Conservation (phyloP, 2,329 filamentous ascomycete genomes). For the Aspergillus fischeri region DNA sequence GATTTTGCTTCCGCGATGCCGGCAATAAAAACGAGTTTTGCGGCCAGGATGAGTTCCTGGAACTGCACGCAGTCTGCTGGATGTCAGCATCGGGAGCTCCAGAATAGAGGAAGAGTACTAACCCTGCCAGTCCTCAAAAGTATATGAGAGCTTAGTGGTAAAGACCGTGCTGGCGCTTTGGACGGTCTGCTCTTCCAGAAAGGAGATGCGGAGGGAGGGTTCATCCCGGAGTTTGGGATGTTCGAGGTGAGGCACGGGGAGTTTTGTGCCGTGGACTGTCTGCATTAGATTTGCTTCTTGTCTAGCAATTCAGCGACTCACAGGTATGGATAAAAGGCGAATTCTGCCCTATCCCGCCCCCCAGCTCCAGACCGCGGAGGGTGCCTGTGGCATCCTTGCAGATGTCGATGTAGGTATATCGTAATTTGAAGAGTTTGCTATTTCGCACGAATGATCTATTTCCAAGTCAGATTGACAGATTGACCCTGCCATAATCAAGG, state of each 20-base stretch:
- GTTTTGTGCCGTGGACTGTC: conserved; percentile 33
- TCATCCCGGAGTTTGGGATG: conserved; percentile 35
- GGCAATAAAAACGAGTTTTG: conserved; percentile 37
- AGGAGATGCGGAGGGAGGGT: conserved; percentile 36
- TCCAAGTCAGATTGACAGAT: not conserved
- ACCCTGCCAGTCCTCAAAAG: conserved; percentile 42
- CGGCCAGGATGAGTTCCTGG: conserved; percentile 37
- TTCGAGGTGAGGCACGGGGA: conserved; percentile 41
- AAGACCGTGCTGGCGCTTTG: conserved; percentile 37
- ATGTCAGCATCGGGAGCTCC: conserved; percentile 3
- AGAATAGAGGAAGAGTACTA: not conserved
- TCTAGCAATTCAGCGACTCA: conserved; percentile 16
- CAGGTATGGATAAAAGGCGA: conserved; percentile 36
- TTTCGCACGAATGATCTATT: conserved; percentile 37
- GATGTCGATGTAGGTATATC: conserved; percentile 37
- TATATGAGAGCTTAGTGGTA: conserved; percentile 39
- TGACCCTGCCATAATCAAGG: not conserved
- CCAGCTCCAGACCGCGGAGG: conserved; percentile 35
- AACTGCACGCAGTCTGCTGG: conserved; percentile 37
- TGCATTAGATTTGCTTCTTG: not conserved
- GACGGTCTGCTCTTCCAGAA: conserved; percentile 42
- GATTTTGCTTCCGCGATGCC: conserved; percentile 42
- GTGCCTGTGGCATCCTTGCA: conserved; percentile 36
- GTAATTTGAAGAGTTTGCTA: conserved; percentile 37
- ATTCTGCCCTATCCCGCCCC: conserved; percentile 34